Base-by-base conservation (phyloP, 805 yeast genomes). In the Zygosaccharomyces bisporus region DNA sequence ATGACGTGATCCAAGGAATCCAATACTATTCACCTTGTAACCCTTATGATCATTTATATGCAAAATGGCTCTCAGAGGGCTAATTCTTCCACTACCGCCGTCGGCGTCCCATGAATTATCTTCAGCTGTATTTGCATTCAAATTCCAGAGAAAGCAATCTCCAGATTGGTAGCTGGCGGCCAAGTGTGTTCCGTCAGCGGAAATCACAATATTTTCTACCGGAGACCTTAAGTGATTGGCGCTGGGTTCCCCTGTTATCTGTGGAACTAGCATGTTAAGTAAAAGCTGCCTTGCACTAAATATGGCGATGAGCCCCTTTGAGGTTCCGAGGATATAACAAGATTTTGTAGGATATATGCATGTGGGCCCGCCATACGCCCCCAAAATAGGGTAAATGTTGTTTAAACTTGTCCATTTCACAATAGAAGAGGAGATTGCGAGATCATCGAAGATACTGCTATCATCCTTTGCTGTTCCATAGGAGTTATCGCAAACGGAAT, bases 161-260 rank as follows among this genome's bases (percentile, higher is more conserved):
- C 97, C 98, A 17, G 72, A 65, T 4, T 71, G 68, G 51, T 75
- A 79, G 1, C 95, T 95, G 0, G 80, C 83, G 0, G 84, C 87
- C 2, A 88, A 50, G 54, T 74, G 76, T 0, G 83, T 71, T 1
- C 86, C 83, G 58, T 90, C 96, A 5, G 76, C 66, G 0, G 93
- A 82, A 10, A 83, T 64, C 0, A 78, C 70, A 18, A 89, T 56
- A 2, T 77, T 48, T 0, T 84, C 73, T 0, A 87, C 79, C 0
- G 72, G 53, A 0, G 83, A 80, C 27, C 70, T 59, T 10, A 60
- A 20, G 20, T 46, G 39, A 24, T 47, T 41, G 13, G 41, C 36
- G 12, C 14, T 32, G 19, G 31, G 25, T 21, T 39, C 41, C 14
- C 27, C 20, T 4, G 16, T 23, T 14, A 50, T 17, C 19, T 50